A percentile compares a stretch with the other conserved stretches of the same genome.
Conservation (phyloP, 2,329 filamentous ascomycete genomes). For the Pestalotiopsis sp. region DNA sequence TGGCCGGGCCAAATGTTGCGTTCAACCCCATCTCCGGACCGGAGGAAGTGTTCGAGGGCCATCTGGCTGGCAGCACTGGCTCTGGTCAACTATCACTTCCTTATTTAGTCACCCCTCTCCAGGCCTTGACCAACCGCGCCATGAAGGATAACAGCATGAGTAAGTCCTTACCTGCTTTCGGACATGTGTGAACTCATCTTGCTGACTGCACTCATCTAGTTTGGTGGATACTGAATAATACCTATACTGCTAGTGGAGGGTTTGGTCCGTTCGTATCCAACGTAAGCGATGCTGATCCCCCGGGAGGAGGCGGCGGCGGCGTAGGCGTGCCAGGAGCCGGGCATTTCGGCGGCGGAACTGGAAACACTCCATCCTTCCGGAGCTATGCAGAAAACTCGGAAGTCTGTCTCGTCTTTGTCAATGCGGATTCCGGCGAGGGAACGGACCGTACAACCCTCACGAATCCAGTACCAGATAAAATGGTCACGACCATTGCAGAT, state of each 20-base stretch:
- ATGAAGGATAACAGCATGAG: slow-evolving; percentile 37
- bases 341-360: slow-evolving; percentile 13
- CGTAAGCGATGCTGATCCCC: neutral
- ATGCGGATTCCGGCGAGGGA: slow-evolving; percentile 63
- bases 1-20: slow-evolving; percentile 41
- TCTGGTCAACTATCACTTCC: slow-evolving; percentile 53
- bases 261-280: neutral
- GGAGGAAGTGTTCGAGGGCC: slow-evolving; percentile 17
- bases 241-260: neutral
- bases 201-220: slow-evolving; percentile 16
- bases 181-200: neutral
- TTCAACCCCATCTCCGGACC: slow-evolving; percentile 14
- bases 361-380: slow-evolving; percentile 14
- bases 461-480: slow-evolving; percentile 43
- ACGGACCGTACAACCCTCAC: slow-evolving; percentile 21
- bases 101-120: slow-evolving; percentile 55
- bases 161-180: neutral
- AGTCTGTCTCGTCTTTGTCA: slow-evolving; percentile 65
- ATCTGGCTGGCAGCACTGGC: slow-evolving; percentile 56
- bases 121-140: slow-evolving; percentile 49
- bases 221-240: slow-evolving; percentile 49
- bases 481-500: slow-evolving; percentile 62
- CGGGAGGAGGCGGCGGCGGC: slow-evolving; percentile 19
- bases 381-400: slow-evolving; percentile 21
- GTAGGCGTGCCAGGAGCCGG: slow-evolving; percentile 21